Base-by-base conservation (phyloP, 2,329 filamentous ascomycete genomes). In the Bipolaris bicolor region DNA sequence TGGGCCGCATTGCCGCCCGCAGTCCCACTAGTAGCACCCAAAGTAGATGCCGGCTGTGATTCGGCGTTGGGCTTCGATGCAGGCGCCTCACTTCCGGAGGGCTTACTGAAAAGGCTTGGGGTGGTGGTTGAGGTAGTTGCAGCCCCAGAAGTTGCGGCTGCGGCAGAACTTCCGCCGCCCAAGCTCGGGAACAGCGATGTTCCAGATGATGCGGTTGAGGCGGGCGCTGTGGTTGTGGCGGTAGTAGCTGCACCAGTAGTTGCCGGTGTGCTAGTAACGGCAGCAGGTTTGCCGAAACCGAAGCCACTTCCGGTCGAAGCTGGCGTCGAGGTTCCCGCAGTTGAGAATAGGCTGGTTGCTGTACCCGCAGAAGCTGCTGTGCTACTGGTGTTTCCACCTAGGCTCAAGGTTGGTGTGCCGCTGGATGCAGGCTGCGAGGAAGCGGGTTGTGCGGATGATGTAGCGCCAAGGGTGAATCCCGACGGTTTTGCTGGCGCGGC, bases 401-500 rank as follows among this genome's bases (percentile, higher is more conserved):
- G 44, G 50, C 49, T 60, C 13, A 69, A 59, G 9, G 60, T 45
- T 22, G 67, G 44, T 15, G 62, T 39, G 20, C 60, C 37, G 22
- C 51, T 60, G 4, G 66, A 52, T 7, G 69, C 37, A 18, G 70
- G 63, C 50, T 73, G 69, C 22, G 69, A 40, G 13, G 55, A 54
- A 49, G 55, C 57, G 34, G 68, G 59, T 34, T 70, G 69, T 16
- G 65, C 58, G n/a, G 65, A 58, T 31, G 71, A 57, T 41, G 71
- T 64, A 22, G 63, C 57, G 41, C 72, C 71, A n/a, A 73, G 48
- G 40, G 62, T 65, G 50, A 75, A 72, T 7, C 61, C 43, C 36
- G 64, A 59, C 11, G 69, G 61, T 52, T 72, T 75, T 31, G 73
- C 67, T 10, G 71, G 68, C 34, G 70, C 70, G 24, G 68, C 64